Base-by-base conservation (phyloP, 2,329 filamentous ascomycete genomes). In the Cordyceps cicadae region DNA sequence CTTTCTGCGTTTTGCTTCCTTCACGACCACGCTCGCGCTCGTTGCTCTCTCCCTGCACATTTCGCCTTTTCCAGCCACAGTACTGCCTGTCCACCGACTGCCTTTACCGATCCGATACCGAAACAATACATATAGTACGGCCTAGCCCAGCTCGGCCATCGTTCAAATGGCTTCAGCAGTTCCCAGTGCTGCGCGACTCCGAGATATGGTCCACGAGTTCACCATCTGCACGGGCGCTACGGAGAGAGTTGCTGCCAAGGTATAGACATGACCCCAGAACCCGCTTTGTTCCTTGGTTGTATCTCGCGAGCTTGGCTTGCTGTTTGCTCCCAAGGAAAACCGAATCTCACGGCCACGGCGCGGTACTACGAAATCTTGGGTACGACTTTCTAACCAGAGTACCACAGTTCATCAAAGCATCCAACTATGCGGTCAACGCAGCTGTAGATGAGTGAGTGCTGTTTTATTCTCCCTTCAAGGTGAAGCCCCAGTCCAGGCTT, bases 401-500 rank as follows among this genome's bases (percentile, higher is more conserved):
- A 45, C 24, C 62, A 41, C 63, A 82, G 80, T 81, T 73, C 64
- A 73, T 81, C 24, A 83, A 77, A 65, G 75, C 72, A 52, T 68
- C 76, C 6, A 73, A 74, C 51, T 84, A 79, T 68, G 80, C 78
- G 67, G 68, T 84, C 7, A 78, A 83, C 61, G 75, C 80, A 62
- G 82, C 82, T 45, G 72, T 83, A 54, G 80, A 85, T 73, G 71
- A 77, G 82, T 85, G 76, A 82, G 82, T 83, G n/a, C 15, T 59
- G 29, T 11, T 52, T 9, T 29, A 41, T 48, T 53, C 50, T 45
- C n/a, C n/a, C 39, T 41, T 5, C 43, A 5, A 24, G 14, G 19
- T 14, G 5, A 24, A 43, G 2, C 6, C 17, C 29, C 5, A 7
- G 7, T 5, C 29, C 29, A 29, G 29, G 29, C 29, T 29, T 8